Percentiles rank a stretch among this genome's conserved stretches.
Evolutionary conservation across 768 basidiomycete species (phyloP).

Genomic region (Lactarius hatsudake): DNA sequence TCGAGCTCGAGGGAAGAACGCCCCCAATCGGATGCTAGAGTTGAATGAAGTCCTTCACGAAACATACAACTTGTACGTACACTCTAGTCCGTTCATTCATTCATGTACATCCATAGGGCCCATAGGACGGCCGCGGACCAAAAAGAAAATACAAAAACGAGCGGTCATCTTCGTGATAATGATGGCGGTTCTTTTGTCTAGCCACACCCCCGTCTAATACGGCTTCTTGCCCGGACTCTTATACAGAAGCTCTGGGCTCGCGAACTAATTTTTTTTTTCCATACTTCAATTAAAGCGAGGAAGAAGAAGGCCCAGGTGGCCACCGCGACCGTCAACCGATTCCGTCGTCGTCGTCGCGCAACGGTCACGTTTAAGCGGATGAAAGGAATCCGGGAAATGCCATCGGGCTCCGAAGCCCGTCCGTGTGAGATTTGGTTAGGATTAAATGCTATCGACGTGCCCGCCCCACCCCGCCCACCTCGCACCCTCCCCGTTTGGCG

Average conservation of each 20-base stretch:
- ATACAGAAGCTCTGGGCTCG: background rate
- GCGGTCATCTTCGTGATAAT: background rate
- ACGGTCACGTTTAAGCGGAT: conserved; percentile 14
- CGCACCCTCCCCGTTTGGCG: background rate
- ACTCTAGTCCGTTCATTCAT: background rate
- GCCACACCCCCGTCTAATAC: background rate
- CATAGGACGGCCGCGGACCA: background rate
- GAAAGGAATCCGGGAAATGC: conserved; percentile 13
- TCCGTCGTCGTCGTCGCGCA: background rate
- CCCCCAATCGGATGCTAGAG: background rate
- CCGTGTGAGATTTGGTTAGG: conserved; percentile 1
- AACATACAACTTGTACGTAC: background rate
- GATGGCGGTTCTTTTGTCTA: background rate
- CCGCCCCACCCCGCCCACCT: background rate
- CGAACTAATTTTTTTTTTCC: background rate
- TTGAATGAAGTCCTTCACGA: background rate
- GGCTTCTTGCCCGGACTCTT: background rate
- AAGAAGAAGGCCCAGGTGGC: background rate
- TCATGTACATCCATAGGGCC: background rate
- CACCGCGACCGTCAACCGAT: background rate
- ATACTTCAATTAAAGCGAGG: background rate
- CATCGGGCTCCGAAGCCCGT: conserved; percentile 13
- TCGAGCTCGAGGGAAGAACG: background rate
- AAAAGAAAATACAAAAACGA: background rate
- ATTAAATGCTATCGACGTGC: background rate